Conservation (phyloP, 192 early-diverging fungal genomes). For the Linnemannia elongata region DNA sequence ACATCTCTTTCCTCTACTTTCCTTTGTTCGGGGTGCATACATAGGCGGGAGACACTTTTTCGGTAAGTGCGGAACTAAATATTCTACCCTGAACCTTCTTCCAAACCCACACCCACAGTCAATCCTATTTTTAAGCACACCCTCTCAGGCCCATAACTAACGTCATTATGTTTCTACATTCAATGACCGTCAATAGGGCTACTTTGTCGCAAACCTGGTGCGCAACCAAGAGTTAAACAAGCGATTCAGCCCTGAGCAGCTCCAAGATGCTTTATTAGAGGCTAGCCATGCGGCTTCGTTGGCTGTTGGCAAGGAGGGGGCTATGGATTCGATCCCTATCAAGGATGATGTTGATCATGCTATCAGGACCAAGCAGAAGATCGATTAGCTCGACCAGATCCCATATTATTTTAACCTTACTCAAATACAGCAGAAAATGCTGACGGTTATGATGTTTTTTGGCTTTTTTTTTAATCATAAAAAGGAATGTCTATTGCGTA, state of each 20-base stretch:
- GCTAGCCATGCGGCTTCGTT: slow-evolving; percentile 77
- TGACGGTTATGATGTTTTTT: too few relatives aligned
- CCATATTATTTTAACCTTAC: not conserved
- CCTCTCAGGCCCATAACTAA: not conserved
- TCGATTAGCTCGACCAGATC: not conserved
- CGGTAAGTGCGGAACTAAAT: slow-evolving; percentile 42
- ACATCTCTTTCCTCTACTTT: not conserved
- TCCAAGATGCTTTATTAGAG: slow-evolving; percentile 65
- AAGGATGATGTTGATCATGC: slow-evolving; percentile 59
- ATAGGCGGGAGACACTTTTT: slow-evolving; percentile 75
- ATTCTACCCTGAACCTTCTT: not conserved
- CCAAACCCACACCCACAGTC: too few relatives aligned
- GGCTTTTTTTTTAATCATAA: not conserved
- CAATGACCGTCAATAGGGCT: slow-evolving; percentile 64
- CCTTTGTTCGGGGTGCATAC: not conserved
- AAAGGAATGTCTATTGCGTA: not conserved
- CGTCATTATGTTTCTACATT: slow-evolving; percentile 23
- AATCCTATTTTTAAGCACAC: not conserved
- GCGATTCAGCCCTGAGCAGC: slow-evolving; percentile 38
- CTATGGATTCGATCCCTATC: slow-evolving; percentile 76
- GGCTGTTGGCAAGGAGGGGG: slow-evolving; percentile 73
- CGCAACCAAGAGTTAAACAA: slow-evolving; percentile 48
- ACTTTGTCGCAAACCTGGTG: slow-evolving; percentile 71
- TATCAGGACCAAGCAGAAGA: slow-evolving; percentile 18
- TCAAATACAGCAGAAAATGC: not conserved